phyloP scores from a whole-genome alignment of 495 filamentous ascomycete genomes.

The Lophiotrema nucula region DNA sequence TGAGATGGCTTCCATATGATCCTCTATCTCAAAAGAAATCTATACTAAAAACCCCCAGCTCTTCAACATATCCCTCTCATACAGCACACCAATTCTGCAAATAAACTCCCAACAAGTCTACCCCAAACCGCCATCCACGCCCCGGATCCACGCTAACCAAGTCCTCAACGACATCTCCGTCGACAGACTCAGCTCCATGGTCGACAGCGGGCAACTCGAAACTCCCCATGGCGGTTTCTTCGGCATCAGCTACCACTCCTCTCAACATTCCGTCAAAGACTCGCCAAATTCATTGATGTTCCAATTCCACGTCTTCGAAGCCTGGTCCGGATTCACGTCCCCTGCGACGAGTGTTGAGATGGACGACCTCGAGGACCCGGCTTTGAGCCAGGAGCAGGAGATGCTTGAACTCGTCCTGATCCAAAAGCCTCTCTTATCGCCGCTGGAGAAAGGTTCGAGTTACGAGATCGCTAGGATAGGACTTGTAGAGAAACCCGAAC shows the following conservation, averaged over 20 bases:
- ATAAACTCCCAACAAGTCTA: slow-evolving; percentile 13
- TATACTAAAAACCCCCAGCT: slow-evolving; percentile 5
- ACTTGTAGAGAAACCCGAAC: not conserved
- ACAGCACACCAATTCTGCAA: not conserved
- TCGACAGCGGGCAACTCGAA: slow-evolving; percentile 11
- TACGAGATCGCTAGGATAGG: slow-evolving; percentile 17
- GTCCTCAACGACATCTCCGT: slow-evolving; percentile 13
- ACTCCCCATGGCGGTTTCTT: slow-evolving; percentile 20
- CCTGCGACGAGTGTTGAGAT: not conserved
- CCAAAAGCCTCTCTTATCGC: slow-evolving; percentile 9
- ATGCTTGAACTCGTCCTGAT: slow-evolving; percentile 17
- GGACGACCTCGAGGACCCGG: not conserved
- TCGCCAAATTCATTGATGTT: slow-evolving; percentile 5
- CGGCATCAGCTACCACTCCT: slow-evolving; percentile 12
- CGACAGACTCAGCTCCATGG: not conserved
- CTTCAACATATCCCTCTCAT: slow-evolving; percentile 20
- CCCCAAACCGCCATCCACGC: not conserved
- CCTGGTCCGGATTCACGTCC: slow-evolving; percentile 2
- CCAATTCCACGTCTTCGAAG: slow-evolving; percentile 18
- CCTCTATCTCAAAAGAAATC: not conserved
- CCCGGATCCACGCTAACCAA: slow-evolving; percentile 22
- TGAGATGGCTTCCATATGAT: not conserved
- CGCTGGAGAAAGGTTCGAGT: slow-evolving; percentile 1
- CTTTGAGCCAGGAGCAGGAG: not conserved
- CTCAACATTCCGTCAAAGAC: not conserved